A percentile compares a stretch with the other conserved stretches of the same genome.
These are phyloP conservation scores for Flaveria sonorensis DNA, from an alignment of 129 eudicot species.

Conservation along the genomic window DNA sequence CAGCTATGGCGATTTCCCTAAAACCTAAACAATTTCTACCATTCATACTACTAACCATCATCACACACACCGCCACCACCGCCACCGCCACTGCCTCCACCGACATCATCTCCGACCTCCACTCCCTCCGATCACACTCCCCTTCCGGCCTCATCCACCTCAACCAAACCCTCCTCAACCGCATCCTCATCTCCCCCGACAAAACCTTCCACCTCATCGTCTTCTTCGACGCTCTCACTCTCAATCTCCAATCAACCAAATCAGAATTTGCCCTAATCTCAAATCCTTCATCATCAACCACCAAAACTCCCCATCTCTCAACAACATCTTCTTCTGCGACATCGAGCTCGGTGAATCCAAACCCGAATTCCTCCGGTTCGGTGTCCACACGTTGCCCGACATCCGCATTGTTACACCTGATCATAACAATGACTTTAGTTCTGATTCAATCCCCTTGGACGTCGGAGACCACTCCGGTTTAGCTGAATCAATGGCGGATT, in stretches of 20 bases:
- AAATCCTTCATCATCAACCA: conserved; percentile 35
- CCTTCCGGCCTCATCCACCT: conserved; percentile 69
- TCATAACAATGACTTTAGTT: conserved; percentile 34
- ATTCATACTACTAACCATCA: conserved; percentile 19
- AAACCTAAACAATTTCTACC: conserved; percentile 10
- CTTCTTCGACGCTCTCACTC: conserved; percentile 83
- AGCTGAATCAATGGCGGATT: conserved; percentile 27
- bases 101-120: conserved; percentile 43
- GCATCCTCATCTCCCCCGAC: conserved; percentile 41
- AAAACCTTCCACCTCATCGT: conserved; percentile 69
- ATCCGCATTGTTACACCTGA: conserved; percentile 55
- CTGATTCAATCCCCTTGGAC: conserved; percentile 50
- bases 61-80: conserved; percentile 25
- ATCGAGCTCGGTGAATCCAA: conserved; percentile 39
- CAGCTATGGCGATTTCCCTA: conserved; percentile 48
- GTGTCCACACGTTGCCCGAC: conserved; percentile 64
- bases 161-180: conserved; percentile 55
- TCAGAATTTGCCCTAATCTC: conserved; percentile 36
- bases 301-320: conserved; percentile 23
- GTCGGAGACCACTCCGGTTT: conserved; percentile 19
- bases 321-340: conserved; percentile 32
- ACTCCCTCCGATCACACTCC: conserved; percentile 58
- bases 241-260: conserved; percentile 56
- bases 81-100: conserved; percentile 20
- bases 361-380: conserved; percentile 50